Percentiles rank a stretch among this genome's conserved stretches.
These are phyloP conservation scores for Teunomyces kruisii DNA, from an alignment of 805 yeast species.

Conservation along the genomic window DNA sequence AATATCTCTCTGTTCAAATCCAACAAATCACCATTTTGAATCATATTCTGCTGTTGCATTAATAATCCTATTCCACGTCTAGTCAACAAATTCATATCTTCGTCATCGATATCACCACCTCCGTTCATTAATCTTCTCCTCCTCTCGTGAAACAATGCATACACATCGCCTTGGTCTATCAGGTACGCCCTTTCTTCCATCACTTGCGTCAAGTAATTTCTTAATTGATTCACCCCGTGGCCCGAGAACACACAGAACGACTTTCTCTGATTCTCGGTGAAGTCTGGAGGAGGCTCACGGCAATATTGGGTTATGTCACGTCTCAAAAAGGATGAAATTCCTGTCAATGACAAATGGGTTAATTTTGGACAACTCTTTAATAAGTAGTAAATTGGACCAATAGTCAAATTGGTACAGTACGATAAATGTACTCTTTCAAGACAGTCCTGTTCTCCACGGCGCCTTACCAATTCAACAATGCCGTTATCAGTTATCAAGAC, in stretches of 20 bases:
- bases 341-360: slow-evolving; percentile 90
- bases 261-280: slow-evolving; percentile 79
- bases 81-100: slow-evolving; percentile 25
- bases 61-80: slow-evolving; percentile 13
- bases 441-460: slow-evolving; percentile 72
- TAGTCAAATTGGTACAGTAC: slow-evolving; percentile 78
- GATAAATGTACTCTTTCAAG: slow-evolving; percentile 91
- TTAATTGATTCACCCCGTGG: slow-evolving; percentile 73
- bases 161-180: slow-evolving; percentile 33
- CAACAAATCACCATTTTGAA: slow-evolving; percentile 19
- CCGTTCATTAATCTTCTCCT: slow-evolving; percentile 24
- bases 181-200: slow-evolving; percentile 37
- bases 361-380: slow-evolving; percentile 79
- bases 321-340: slow-evolving; percentile 85
- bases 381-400: slow-evolving; percentile 73
- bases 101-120: slow-evolving; percentile 20
- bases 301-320: slow-evolving; percentile 84
- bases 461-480: slow-evolving; percentile 61
- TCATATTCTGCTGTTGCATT: slow-evolving; percentile 8
- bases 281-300: slow-evolving; percentile 90
- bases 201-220: slow-evolving; percentile 60
- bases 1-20: slow-evolving; percentile 33
- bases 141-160: slow-evolving; percentile 27
- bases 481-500: slow-evolving; percentile 85
- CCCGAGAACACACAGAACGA: slow-evolving; percentile 94